Conservation (phyloP, 2,329 filamentous ascomycete species). For the Aspergillus costaricaensis region DNA sequence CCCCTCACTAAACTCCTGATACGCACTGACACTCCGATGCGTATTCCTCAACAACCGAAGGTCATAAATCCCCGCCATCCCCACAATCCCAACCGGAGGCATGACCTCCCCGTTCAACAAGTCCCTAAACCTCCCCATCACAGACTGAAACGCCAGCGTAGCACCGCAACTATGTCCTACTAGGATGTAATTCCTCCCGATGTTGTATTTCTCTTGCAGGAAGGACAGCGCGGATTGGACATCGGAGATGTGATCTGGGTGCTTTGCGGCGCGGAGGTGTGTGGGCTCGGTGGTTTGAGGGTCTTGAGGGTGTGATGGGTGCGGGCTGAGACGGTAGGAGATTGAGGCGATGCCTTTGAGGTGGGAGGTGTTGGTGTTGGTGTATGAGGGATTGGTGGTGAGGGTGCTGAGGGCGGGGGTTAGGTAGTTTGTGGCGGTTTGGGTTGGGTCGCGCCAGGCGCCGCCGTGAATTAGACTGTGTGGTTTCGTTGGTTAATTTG, state of each 20-base stretch:
- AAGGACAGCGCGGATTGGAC: conserved; percentile 43
- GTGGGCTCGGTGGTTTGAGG: conserved; percentile 25
- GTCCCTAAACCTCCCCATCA: conserved; percentile 36
- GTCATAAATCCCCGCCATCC: conserved; percentile 50
- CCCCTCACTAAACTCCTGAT: conserved; percentile 44
- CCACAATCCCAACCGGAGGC: conserved; percentile 34
- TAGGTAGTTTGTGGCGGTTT: conserved; percentile 39
- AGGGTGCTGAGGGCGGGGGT: conserved; percentile 37
- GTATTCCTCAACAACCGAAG: conserved; percentile 39
- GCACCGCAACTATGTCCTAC: conserved; percentile 52
- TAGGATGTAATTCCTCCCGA: conserved; percentile 45
- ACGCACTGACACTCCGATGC: conserved; percentile 34
- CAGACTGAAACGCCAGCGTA: conserved; percentile 48
- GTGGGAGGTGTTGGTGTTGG: conserved; percentile 16
- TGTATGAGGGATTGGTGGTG: conserved; percentile 17
- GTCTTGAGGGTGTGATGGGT: conserved; percentile 44
- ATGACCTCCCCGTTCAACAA: neutral
- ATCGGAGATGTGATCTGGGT: conserved; percentile 50
- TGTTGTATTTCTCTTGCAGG: conserved; percentile 43
- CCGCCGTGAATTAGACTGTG: conserved; percentile 47
- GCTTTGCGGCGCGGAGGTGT: conserved; percentile 40
- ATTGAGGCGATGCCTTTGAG: conserved; percentile 48
- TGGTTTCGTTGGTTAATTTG: neutral
- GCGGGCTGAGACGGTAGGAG: conserved; percentile 49
- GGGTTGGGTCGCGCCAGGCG: conserved; percentile 51